These are phyloP conservation scores for Xylariaceae sp. DNA, from an alignment of 2,329 filamentous ascomycete genomes.

Conservation along the genomic window DNA sequence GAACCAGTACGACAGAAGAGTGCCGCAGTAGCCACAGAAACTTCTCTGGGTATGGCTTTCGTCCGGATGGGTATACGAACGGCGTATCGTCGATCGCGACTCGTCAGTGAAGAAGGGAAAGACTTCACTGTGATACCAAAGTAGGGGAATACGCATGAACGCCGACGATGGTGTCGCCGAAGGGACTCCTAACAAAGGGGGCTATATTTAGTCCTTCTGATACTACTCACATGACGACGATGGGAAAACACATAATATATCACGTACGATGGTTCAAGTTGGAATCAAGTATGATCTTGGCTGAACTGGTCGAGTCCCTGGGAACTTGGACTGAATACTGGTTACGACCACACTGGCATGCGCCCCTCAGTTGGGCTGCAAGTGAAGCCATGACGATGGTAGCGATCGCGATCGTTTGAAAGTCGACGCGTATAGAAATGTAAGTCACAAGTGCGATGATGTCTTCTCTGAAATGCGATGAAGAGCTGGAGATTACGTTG, in stretches of 20 bases:
- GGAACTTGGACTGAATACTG: constrained; percentile 72
- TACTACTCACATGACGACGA: too few species aligned
- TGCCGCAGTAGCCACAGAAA: constrained; percentile 91
- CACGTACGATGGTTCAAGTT: constrained; percentile 65
- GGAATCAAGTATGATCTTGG: constrained; percentile 71
- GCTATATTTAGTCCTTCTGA: constrained; percentile 1
- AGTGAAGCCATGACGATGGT: constrained; percentile 9
- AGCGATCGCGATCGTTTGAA: neutral
- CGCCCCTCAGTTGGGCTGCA: constrained; percentile 53
- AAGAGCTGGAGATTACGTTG: too few species aligned
- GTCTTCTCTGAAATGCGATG: too few species aligned
- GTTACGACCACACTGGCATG: constrained; percentile 82
- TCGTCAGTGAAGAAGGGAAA: constrained; percentile 75
- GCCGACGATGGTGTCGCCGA: constrained; percentile 70
- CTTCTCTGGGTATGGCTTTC: constrained; percentile 60
- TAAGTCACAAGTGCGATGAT: too few species aligned
- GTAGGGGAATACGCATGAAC: constrained; percentile 76
- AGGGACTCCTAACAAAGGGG: constrained; percentile 47
- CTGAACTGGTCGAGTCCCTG: constrained; percentile 46
- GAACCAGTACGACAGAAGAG: constrained; percentile 77
- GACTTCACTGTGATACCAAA: constrained; percentile 74
- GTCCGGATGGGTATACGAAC: constrained; percentile 57
- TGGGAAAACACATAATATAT: too few species aligned
- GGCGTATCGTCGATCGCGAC: constrained; percentile 59
- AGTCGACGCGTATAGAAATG: neutral